Percentiles rank a stretch among this genome's conserved stretches.
Conservation (phyloP, 805 yeast genomes). For the Saccharomycopsis sp. region DNA sequence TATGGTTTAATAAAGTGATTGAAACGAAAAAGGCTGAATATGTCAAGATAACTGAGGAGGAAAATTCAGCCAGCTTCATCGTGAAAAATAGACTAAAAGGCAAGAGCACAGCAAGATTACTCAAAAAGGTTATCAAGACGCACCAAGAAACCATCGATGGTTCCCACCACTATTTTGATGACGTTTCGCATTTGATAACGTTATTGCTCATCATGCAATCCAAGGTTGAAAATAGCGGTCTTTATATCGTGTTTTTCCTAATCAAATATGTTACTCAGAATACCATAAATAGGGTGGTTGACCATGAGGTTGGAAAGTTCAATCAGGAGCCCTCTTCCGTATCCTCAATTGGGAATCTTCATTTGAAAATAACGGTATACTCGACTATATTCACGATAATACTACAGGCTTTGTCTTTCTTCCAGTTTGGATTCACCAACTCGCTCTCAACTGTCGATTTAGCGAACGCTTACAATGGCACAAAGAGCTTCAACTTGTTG, state of each 20-base stretch:
- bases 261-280: constrained; percentile 21
- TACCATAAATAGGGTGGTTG: constrained; percentile 9
- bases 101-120: neutral
- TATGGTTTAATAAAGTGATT: constrained; percentile 14
- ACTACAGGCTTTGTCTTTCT: constrained; percentile 72
- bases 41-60: constrained; percentile 5
- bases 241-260: constrained; percentile 36
- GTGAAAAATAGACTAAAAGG: constrained; percentile 4
- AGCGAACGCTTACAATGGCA: constrained; percentile 88
- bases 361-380: constrained; percentile 14
- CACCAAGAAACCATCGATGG: constrained; percentile 23
- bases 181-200: constrained; percentile 32
- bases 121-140: constrained; percentile 4
- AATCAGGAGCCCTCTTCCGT: neutral
- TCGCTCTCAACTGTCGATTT: constrained; percentile 87
- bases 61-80: neutral
- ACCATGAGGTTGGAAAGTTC: constrained; percentile 8
- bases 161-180: constrained; percentile 28
- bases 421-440: constrained; percentile 85
- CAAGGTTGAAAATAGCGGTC: constrained; percentile 46
- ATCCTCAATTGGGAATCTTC: constrained; percentile 6
- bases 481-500: constrained; percentile 58
- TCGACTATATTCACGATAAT: constrained; percentile 37
- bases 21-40: constrained; percentile 1
- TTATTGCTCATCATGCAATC: constrained; percentile 50